phyloP scores from a whole-genome alignment of 768 basidiomycete species.

The Leucosporidium yakuticum region DNA sequence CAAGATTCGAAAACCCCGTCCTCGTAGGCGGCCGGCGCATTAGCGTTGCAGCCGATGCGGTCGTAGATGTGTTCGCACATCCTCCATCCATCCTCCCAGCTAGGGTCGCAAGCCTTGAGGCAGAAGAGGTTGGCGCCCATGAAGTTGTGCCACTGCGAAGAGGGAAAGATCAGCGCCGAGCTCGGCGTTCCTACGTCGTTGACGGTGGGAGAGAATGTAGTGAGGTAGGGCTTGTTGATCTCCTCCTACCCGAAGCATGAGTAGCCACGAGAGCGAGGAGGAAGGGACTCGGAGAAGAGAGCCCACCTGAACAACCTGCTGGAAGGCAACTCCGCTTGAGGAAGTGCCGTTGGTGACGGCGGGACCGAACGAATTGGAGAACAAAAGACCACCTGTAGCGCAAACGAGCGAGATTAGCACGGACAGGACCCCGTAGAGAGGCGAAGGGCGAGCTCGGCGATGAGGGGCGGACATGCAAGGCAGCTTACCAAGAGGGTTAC shows the following conservation, averaged over 20 bases:
- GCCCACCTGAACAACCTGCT: too few species aligned
- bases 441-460: neutral
- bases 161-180: neutral
- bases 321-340: conserved; percentile 25
- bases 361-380: conserved; percentile 54
- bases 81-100: conserved; percentile 46
- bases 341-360: conserved; percentile 47
- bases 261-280: too few species aligned
- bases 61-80: conserved; percentile 61
- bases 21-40: conserved; percentile 60
- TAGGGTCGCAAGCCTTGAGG: conserved; percentile 54
- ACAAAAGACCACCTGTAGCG: conserved; percentile 66
- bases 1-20: conserved; percentile 61
- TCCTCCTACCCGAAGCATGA: too few species aligned
- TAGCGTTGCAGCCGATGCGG: conserved; percentile 52
- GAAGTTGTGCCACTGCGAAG: conserved; percentile 52
- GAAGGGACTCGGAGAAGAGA: too few species aligned
- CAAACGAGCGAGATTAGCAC: too few species aligned
- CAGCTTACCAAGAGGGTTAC: conserved; percentile 47
- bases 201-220: conserved; percentile 34
- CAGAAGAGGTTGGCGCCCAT: conserved; percentile 52
- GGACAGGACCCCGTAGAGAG: neutral
- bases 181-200: neutral
- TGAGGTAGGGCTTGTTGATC: conserved; percentile 65
- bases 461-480: conserved; percentile 1